Evolutionary conservation across 306 rosid genomes (phyloP).

Genomic region (Carpinus fangiana): DNA sequence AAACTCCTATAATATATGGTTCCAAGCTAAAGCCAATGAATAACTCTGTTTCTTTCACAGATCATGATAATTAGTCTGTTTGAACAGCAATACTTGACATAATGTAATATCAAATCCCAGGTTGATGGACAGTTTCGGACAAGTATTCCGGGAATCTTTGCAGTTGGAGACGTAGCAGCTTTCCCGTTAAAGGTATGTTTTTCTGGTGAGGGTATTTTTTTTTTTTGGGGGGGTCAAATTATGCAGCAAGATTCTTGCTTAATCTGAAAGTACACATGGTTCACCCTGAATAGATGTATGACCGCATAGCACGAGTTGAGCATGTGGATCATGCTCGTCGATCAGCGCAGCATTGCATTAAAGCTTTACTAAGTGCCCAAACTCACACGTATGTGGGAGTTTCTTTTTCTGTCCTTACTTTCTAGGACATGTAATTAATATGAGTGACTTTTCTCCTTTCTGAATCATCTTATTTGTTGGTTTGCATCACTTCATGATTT

Average conservation of each 20-base stretch:
- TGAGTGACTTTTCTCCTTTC: background rate
- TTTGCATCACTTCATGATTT: background rate
- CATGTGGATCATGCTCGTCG: slow-evolving; percentile 98
- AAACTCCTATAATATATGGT: background rate
- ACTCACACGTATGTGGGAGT: slow-evolving; percentile 53
- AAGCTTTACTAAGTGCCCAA: slow-evolving; percentile 74
- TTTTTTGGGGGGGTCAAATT: slow-evolving; percentile 1
- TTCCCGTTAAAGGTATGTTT: slow-evolving; percentile 77
- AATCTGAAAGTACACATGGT: slow-evolving; percentile 24
- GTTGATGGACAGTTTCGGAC: slow-evolving; percentile 91
- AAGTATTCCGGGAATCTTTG: slow-evolving; percentile 74
- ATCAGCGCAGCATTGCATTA: slow-evolving; percentile 83
- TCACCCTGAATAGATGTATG: slow-evolving; percentile 60
- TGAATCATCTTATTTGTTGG: slow-evolving; percentile 19
- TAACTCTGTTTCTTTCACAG: background rate
- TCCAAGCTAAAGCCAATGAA: background rate
- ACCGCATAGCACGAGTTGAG: slow-evolving; percentile 76
- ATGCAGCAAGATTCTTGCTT: slow-evolving; percentile 4
- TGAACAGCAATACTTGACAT: slow-evolving; percentile 1
- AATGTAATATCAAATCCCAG: slow-evolving; percentile 38
- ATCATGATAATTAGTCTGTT: background rate
- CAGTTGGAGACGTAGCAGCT: slow-evolving; percentile 87
- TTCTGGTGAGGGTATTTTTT: background rate
- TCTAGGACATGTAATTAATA: slow-evolving; percentile 2
- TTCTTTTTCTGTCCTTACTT: slow-evolving; percentile 16